Conservation (phyloP, 1,139 yeast species). For the Blastobotrys malaysiensis region DNA sequence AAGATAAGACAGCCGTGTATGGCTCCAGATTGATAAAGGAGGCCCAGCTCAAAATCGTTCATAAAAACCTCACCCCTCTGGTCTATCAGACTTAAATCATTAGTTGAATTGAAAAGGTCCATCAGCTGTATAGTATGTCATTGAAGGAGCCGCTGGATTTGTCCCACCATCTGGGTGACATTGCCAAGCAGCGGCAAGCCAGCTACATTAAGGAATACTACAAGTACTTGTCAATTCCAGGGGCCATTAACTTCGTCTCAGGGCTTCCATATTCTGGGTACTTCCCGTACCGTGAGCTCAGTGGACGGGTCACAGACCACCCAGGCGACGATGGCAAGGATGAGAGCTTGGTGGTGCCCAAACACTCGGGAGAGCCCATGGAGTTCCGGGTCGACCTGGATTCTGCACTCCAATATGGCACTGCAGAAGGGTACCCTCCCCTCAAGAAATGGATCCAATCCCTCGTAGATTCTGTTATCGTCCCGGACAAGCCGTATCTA, state of each 20-base stretch:
- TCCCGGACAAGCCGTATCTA: conserved; percentile 27
- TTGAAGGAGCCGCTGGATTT: conserved; percentile 42
- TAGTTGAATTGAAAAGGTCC: too few relatives aligned
- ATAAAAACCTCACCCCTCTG: too few relatives aligned
- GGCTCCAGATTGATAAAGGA: background rate
- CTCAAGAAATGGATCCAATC: conserved; percentile 56
- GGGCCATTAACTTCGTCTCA: conserved; percentile 63
- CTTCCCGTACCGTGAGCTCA: conserved; percentile 59
- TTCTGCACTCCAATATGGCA: conserved; percentile 75
- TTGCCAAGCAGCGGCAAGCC: conserved; percentile 59
- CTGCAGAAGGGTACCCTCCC: conserved; percentile 71
- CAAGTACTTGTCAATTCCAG: conserved; percentile 62
- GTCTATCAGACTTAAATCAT: too few relatives aligned
- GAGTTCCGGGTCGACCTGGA: conserved; percentile 47
- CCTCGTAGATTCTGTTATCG: conserved; percentile 47
- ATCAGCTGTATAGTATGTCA: too few relatives aligned
- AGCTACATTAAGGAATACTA: conserved; percentile 75
- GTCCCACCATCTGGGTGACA: conserved; percentile 61
- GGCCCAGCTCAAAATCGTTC: too few relatives aligned
- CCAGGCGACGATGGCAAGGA: conserved; percentile 40
- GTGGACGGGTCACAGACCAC: conserved; percentile 62
- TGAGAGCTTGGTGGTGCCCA: conserved; percentile 4
- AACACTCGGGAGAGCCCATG: background rate
- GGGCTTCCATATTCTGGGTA: conserved; percentile 78
- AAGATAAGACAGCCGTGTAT: background rate